Percentiles rank a stretch among this genome's conserved stretches.
Evolutionary conservation across 768 basidiomycete genomes (phyloP).

Genomic region (Boletus tomentosulus): DNA sequence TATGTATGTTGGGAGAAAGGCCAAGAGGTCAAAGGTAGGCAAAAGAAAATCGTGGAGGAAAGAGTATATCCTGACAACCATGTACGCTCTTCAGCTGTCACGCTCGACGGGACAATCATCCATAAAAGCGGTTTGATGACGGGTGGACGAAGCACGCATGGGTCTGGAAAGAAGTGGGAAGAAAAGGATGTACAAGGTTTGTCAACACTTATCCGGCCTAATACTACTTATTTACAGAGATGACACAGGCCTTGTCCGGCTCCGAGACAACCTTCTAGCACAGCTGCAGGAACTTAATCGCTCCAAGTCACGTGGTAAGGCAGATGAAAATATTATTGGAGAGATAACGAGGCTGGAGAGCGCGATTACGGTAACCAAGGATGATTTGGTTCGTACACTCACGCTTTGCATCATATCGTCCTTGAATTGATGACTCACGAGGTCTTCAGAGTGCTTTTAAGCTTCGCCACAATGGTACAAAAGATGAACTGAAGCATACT

Average conservation of each 20-base stretch:
- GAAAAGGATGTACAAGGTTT: conserved; percentile 89
- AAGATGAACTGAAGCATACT: conserved; percentile 80
- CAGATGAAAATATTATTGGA: conserved; percentile 72
- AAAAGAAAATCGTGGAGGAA: conserved; percentile 41
- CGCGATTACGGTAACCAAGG: conserved; percentile 65
- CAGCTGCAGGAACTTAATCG: conserved; percentile 83
- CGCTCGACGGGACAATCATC: conserved; percentile 93
- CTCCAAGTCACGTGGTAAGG: conserved; percentile 77
- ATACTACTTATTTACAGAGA: conserved; percentile 11
- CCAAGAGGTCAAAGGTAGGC: conserved; percentile 92
- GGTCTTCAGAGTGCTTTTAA: conserved; percentile 64
- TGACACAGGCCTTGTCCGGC: conserved; percentile 46
- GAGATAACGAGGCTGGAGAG: conserved; percentile 81
- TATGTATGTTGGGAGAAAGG: conserved; percentile 91
- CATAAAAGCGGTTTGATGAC: conserved; percentile 98
- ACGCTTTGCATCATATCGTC: neutral
- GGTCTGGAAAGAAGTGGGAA: conserved; percentile 84
- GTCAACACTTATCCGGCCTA: conserved; percentile 17
- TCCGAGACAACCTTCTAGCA: conserved; percentile 63
- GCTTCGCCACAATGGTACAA: conserved; percentile 69
- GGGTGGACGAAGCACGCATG: conserved; percentile 80
- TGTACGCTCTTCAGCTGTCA: conserved; percentile 62
- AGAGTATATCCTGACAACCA: neutral
- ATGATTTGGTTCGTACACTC: conserved; percentile 66
- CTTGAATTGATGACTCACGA: neutral